A percentile compares a stretch with the other conserved stretches of the same genome.
Conservation (phyloP, 306 rosid genomes). For the Rubus parviflorus region DNA sequence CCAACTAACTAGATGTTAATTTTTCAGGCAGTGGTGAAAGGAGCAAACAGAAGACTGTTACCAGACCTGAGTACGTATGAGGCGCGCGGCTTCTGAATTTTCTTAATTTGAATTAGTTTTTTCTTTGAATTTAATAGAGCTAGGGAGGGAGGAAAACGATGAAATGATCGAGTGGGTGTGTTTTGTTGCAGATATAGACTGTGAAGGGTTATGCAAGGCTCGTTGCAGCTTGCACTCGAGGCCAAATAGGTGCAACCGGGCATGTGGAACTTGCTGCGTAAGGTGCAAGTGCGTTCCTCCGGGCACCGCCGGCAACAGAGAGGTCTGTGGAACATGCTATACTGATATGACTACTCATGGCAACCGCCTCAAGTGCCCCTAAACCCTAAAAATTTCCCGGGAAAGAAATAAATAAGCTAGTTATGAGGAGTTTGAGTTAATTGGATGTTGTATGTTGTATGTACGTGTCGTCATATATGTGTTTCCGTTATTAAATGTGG, state of each 20-base stretch:
- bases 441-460: not conserved
- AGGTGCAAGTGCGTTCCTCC: conserved; percentile 55
- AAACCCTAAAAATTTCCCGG: not conserved
- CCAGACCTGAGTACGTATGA: conserved; percentile 20
- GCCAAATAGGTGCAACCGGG: conserved; percentile 41
- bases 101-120: no score
- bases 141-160: not conserved
- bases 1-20: not conserved
- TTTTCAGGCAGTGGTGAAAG: conserved; percentile 23
- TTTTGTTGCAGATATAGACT: conserved; percentile 20
- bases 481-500: not conserved
- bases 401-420: not conserved
- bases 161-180: not conserved
- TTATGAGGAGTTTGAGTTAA: not conserved
- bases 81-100: no score
- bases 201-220: conserved; percentile 22
- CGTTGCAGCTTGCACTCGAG: conserved; percentile 43
- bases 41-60: conserved; percentile 35
- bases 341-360: conserved; percentile 50
- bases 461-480: no score
- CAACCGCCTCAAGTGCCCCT: conserved; percentile 41
- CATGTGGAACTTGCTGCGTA: conserved; percentile 40
- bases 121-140: no score
- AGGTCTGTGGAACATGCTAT: conserved; percentile 41
- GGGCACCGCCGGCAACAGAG: conserved; percentile 45